These are phyloP conservation scores for Cryphonectria nitschkei DNA, from an alignment of 2,329 filamentous ascomycete species.

Conservation along the genomic window DNA sequence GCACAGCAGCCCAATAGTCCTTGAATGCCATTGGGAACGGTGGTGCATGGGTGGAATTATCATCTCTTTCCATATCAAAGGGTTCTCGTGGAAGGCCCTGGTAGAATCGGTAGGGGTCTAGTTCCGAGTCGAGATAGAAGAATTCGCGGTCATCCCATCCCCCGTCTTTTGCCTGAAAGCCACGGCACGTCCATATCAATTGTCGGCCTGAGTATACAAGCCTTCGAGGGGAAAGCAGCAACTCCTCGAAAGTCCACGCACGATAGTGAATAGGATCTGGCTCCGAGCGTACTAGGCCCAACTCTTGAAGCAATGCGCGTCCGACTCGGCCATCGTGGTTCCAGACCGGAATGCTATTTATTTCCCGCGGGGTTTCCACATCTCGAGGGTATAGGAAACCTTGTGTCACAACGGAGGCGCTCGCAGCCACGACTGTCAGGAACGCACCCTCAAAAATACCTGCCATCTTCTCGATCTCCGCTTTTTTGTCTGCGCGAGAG, in stretches of 20 bases:
- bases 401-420: neutral
- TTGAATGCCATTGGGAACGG: neutral
- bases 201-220: slow-evolving; percentile 1
- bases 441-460: neutral
- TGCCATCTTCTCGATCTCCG: slow-evolving; percentile 12
- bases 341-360: neutral
- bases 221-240: neutral
- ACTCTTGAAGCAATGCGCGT: neutral
- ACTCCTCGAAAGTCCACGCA: neutral
- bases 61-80: neutral
- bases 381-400: neutral
- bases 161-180: neutral
- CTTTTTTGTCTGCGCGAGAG: slow-evolving; percentile 10
- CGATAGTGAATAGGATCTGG: neutral
- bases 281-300: neutral
- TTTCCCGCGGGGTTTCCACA: neutral
- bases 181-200: neutral
- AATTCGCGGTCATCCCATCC: neutral
- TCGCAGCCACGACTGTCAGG: neutral
- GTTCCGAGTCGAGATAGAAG: neutral
- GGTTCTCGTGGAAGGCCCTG: neutral
- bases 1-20: neutral
- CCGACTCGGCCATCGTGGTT: neutral
- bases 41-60: neutral
- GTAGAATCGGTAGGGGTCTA: neutral